Percentiles rank a stretch among this genome's conserved stretches.
Evolutionary conservation across 805 yeast genomes (phyloP).

Genomic region (Ogataea degrootiae): DNA sequence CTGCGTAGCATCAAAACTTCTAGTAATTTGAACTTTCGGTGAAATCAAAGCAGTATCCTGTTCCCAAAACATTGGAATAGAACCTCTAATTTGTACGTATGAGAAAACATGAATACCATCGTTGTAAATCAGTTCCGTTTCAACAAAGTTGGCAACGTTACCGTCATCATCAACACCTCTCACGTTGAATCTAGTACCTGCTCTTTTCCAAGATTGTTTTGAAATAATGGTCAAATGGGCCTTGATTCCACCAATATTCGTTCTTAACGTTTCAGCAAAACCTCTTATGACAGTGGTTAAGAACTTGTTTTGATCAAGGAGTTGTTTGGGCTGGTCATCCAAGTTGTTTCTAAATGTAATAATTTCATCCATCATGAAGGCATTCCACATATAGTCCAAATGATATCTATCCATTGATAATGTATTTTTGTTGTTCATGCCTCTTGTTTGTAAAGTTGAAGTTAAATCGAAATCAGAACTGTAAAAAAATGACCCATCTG

Average conservation of each 20-base stretch:
- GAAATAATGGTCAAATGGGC: conserved; percentile 74
- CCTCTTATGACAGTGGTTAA: conserved; percentile 93
- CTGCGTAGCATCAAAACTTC: conserved; percentile 89
- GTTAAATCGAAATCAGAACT: conserved; percentile 92
- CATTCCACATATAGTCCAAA: conserved; percentile 95
- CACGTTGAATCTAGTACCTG: conserved; percentile 93
- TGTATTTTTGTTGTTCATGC: conserved; percentile 40
- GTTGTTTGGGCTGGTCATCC: conserved; percentile 51
- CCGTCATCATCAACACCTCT: conserved; percentile 96
- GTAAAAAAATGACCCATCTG: conserved; percentile 88
- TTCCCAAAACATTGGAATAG: conserved; percentile 97
- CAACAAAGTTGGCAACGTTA: conserved; percentile 92
- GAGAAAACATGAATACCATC: conserved; percentile 54
- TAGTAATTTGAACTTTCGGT: conserved; percentile 83
- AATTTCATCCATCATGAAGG: conserved; percentile 81
- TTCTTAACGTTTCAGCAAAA: conserved; percentile 74
- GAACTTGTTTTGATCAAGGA: conserved; percentile 72
- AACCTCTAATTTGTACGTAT: conserved; percentile 88
- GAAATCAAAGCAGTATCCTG: conserved; percentile 89
- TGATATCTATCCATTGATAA: conserved; percentile 58
- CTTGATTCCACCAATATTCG: conserved; percentile 32
- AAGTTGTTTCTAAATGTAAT: conserved; percentile 68
- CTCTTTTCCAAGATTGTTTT: conserved; percentile 94
- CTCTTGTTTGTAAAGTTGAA: conserved; percentile 75
- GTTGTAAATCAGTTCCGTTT: conserved; percentile 76